phyloP scores from a whole-genome alignment of 257 asterid genomes.

The Solanum stenotomum region DNA sequence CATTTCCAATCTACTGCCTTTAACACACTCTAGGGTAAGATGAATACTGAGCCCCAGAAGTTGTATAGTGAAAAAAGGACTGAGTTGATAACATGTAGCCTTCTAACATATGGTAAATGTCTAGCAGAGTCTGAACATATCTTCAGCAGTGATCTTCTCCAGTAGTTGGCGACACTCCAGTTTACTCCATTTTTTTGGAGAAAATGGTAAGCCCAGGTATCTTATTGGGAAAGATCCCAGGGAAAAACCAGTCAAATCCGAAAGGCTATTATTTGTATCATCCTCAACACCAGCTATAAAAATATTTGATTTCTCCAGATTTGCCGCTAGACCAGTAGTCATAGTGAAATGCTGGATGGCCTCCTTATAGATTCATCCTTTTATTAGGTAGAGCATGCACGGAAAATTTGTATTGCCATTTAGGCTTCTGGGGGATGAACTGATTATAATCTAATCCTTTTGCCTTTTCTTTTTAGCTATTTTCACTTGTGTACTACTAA shows the following conservation, averaged over 20 bases:
- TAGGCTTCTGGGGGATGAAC: background rate
- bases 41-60: background rate
- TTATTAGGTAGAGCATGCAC: background rate
- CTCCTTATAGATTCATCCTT: background rate
- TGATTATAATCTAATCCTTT: background rate
- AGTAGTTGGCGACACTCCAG: background rate
- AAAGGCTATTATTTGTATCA: background rate
- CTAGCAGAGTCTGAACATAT: background rate
- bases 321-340: background rate
- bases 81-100: background rate
- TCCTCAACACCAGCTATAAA: background rate
- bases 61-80: background rate
- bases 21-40: background rate
- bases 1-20: background rate
- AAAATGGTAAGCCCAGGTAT: background rate
- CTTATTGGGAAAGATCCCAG: background rate
- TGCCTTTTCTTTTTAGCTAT: background rate
- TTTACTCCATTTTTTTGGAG: background rate
- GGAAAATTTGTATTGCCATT: background rate
- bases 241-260: background rate
- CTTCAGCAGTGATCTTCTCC: background rate
- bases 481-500: background rate
- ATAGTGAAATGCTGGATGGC: background rate
- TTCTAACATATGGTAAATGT: background rate
- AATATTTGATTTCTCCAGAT: background rate